A percentile compares a stretch with the other conserved stretches of the same genome.
Evolutionary conservation across 208 protist species (phyloP).

Genomic region (Trypanosoma scelopori): DNA sequence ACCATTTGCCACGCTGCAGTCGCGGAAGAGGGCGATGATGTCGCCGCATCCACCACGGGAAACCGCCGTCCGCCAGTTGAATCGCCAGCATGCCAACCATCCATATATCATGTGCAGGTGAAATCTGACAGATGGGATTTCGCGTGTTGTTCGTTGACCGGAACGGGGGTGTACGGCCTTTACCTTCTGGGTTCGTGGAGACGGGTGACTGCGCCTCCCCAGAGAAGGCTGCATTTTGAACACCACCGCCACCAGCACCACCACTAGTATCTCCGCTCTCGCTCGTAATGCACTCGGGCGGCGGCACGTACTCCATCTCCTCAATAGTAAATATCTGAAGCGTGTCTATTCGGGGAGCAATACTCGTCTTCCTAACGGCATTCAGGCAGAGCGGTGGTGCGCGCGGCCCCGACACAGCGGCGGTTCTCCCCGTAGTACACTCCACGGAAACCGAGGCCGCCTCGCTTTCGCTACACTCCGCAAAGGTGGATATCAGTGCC

Average conservation of each 20-base stretch:
- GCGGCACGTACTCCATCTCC: conserved; percentile 36
- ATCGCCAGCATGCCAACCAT: conserved; percentile 73
- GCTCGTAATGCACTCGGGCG: conserved; percentile 44
- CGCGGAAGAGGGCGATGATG: conserved; percentile 42
- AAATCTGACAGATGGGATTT: conserved; percentile 21
- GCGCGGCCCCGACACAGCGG: no score
- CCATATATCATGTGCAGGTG: conserved; percentile 60
- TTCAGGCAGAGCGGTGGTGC: neutral
- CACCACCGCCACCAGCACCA: neutral
- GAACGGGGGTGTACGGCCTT: neutral
- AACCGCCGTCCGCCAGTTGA: conserved; percentile 58
- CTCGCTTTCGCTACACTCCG: neutral
- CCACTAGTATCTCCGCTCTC: conserved; percentile 10
- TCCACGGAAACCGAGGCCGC: neutral
- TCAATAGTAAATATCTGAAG: conserved; percentile 38
- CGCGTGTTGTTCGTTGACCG: conserved; percentile 40
- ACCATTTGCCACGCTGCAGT: conserved; percentile 40
- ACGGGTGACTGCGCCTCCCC: no score
- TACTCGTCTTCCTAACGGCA: neutral
- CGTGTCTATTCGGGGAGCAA: neutral
- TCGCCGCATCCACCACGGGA: conserved; percentile 39
- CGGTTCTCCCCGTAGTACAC: neutral
- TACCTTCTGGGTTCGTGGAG: neutral
- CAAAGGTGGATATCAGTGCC: conserved; percentile 26
- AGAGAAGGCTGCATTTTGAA: neutral